Conservation (phyloP, 179 eudicot genomes). For the Carnegiea gigantea region DNA sequence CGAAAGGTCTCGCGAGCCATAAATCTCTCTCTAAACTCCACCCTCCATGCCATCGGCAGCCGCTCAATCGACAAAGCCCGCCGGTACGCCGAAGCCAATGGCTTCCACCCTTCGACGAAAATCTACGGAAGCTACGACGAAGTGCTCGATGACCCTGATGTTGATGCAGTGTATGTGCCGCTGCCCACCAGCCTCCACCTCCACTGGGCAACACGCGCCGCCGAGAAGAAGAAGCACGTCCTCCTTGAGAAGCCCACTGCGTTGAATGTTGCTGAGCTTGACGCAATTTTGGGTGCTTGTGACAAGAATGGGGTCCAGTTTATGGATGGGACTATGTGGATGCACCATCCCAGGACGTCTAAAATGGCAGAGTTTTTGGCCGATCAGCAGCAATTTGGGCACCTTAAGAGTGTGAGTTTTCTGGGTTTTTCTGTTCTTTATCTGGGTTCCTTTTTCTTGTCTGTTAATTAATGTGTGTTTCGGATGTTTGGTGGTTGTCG, state of each 20-base stretch:
- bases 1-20: conserved; percentile 40
- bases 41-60: conserved; percentile 35
- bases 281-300: conserved; percentile 32
- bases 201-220: conserved; percentile 37
- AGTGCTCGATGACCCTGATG: conserved; percentile 32
- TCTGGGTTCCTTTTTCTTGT: too few relatives aligned
- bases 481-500: not conserved
- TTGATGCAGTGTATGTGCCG: conserved; percentile 43
- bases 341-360: conserved; percentile 38
- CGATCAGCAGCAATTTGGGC: conserved; percentile 33
- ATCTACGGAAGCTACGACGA: conserved; percentile 40
- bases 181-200: conserved; percentile 43
- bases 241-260: conserved; percentile 43
- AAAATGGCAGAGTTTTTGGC: conserved; percentile 29
- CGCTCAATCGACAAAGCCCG: conserved; percentile 38
- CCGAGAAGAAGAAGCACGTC: conserved; percentile 34
- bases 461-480: not conserved
- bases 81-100: conserved; percentile 26
- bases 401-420: conserved; percentile 34
- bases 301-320: conserved; percentile 39
- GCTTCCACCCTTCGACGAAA: conserved; percentile 25
- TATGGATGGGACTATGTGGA: conserved; percentile 54
- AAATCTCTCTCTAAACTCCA: conserved; percentile 23
- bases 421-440: not conserved
- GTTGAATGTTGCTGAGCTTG: conserved; percentile 29